A percentile compares a stretch with the other conserved stretches of the same genome.
Evolutionary conservation across 1,284 basidiomycete genomes (phyloP).

Genomic region (Ustilago tritici): DNA sequence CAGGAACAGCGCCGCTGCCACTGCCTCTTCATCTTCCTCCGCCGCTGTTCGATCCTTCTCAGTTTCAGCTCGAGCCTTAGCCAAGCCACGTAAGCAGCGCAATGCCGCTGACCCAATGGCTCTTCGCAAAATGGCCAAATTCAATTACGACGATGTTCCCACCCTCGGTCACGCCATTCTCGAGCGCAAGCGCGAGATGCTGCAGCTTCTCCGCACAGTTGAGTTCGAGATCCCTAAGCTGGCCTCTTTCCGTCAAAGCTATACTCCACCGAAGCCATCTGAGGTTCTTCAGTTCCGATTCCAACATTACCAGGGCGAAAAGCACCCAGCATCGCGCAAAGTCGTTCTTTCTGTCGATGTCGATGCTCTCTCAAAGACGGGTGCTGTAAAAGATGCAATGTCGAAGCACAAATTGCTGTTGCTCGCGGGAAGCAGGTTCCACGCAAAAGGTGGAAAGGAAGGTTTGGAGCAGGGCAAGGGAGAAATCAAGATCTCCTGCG

Average conservation of each 20-base stretch:
- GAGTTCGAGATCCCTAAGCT: slow-evolving; percentile 67
- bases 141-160: slow-evolving; percentile 67
- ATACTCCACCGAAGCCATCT: slow-evolving; percentile 55
- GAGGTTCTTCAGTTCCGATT: slow-evolving; percentile 62
- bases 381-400: slow-evolving; percentile 42
- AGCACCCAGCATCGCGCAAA: slow-evolving; percentile 69
- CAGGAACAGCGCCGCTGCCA: slow-evolving; percentile 13
- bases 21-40: slow-evolving; percentile 23
- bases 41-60: slow-evolving; percentile 44
- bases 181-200: slow-evolving; percentile 59
- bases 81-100: slow-evolving; percentile 57
- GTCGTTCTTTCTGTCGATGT: slow-evolving; percentile 65
- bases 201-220: slow-evolving; percentile 57
- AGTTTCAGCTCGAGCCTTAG: slow-evolving; percentile 29
- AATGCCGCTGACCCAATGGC: slow-evolving; percentile 50
- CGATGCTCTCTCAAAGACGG: slow-evolving; percentile 51
- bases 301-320: slow-evolving; percentile 70
- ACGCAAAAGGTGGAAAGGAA: slow-evolving; percentile 17
- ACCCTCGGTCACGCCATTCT: slow-evolving; percentile 64
- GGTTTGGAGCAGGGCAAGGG: slow-evolving; percentile 27
- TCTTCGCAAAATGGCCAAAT: slow-evolving; percentile 57
- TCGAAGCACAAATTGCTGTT: slow-evolving; percentile 70
- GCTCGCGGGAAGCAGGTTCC: slow-evolving; percentile 67
- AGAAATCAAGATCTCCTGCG: slow-evolving; percentile 69
- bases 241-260: slow-evolving; percentile 62